Conservation (phyloP, 1,139 yeast species). For the Zygosaccharomyces pseudobailii region DNA sequence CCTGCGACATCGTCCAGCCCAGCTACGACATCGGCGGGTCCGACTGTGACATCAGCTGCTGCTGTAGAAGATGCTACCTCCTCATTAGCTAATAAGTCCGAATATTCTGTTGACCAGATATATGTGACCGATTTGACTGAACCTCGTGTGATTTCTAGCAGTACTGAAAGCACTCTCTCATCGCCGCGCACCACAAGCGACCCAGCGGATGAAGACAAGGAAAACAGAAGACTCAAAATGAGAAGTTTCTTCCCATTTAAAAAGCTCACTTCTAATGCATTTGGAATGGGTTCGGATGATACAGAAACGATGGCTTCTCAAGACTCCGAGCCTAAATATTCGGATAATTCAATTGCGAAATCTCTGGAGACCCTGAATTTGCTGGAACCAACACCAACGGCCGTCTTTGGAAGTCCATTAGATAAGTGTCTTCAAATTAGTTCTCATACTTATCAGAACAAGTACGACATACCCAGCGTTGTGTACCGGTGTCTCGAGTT, state of each 20-base stretch:
- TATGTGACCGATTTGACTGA: conserved; percentile 21
- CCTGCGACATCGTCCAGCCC: conserved; percentile 10
- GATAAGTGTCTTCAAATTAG: conserved; percentile 49
- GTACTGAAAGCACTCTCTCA: conserved; percentile 10
- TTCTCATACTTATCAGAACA: conserved; percentile 43
- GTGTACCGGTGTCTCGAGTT: conserved; percentile 72
- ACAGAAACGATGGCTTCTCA: conserved; percentile 9
- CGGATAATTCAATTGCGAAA: conserved; percentile 26
- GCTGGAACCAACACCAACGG: conserved; percentile 11
- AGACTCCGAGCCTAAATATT: conserved; percentile 17
- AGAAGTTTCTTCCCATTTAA: conserved; percentile 59
- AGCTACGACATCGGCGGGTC: conserved; percentile 8
- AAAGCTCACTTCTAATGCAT: conserved; percentile 27
- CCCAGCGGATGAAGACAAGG: conserved; percentile 34
- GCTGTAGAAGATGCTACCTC: conserved; percentile 7
- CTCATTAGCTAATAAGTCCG: conserved; percentile 4
- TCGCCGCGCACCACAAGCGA: conserved; percentile 21
- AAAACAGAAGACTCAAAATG: conserved; percentile 45
- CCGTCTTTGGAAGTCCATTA: conserved; percentile 65
- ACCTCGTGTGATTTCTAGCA: conserved; percentile 2
- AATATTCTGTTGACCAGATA: conserved; percentile 11
- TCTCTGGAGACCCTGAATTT: conserved; percentile 31
- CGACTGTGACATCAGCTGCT: conserved; percentile 4
- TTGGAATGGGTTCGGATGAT: conserved; percentile 9
- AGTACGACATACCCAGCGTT: conserved; percentile 61